phyloP scores from a whole-genome alignment of 768 basidiomycete genomes.

The Boletus edulis region DNA sequence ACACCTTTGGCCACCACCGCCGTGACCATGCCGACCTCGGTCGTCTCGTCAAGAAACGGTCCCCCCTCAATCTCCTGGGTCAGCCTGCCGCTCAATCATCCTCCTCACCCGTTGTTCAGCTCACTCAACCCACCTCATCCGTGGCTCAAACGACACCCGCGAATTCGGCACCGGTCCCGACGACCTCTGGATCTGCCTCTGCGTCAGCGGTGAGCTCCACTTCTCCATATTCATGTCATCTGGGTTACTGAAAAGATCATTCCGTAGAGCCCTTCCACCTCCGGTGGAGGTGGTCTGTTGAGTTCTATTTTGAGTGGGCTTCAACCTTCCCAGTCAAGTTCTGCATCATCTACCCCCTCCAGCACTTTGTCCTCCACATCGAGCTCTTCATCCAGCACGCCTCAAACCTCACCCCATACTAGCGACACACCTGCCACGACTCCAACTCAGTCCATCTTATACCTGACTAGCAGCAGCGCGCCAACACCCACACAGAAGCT shows the following conservation, averaged over 20 bases:
- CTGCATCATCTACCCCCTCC: slow-evolving; percentile 17
- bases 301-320: slow-evolving; percentile 10
- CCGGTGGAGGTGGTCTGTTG: slow-evolving; percentile 4
- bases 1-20: slow-evolving; percentile 40
- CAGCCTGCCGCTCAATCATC: slow-evolving; percentile 1
- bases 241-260: slow-evolving; percentile 1
- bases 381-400: slow-evolving; percentile 10
- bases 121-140: slow-evolving; percentile 11
- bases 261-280: slow-evolving; percentile 13
- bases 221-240: neutral
- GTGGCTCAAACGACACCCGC: slow-evolving; percentile 10
- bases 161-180: slow-evolving; percentile 14
- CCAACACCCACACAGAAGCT: slow-evolving; percentile 23
- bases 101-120: slow-evolving; percentile 23
- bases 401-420: slow-evolving; percentile 10
- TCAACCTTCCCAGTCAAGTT: slow-evolving; percentile 16
- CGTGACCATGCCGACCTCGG: slow-evolving; percentile 58
- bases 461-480: slow-evolving; percentile 15
- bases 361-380: slow-evolving; percentile 17
- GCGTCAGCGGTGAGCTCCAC: slow-evolving; percentile 19
- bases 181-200: slow-evolving; percentile 15
- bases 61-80: slow-evolving; percentile 22
- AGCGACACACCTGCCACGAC: slow-evolving; percentile 32
- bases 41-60: slow-evolving; percentile 70
- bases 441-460: slow-evolving; percentile 54